These are phyloP conservation scores for Tuber indicum DNA, from an alignment of 495 filamentous ascomycete species.

Conservation along the genomic window DNA sequence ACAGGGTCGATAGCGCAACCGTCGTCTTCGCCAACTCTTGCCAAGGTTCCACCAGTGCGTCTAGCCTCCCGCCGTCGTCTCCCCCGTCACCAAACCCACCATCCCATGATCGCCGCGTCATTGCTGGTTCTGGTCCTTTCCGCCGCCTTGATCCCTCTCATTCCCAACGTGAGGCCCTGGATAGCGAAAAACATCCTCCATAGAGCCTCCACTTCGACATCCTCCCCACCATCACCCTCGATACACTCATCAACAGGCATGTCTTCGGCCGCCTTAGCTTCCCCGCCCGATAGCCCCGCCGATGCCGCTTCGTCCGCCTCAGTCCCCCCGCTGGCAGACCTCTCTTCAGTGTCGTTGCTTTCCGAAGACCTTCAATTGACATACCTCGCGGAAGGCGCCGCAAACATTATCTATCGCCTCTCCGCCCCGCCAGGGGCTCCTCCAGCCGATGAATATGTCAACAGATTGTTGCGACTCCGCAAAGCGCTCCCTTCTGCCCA, in stretches of 20 bases:
- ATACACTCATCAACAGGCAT: neutral
- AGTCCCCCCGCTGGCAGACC: neutral
- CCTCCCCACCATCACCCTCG: neutral
- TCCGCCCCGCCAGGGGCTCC: slow-evolving; percentile 10
- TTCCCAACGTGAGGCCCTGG: slow-evolving; percentile 1
- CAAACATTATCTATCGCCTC: slow-evolving; percentile 42
- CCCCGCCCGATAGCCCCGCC: neutral
- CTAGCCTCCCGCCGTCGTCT: neutral
- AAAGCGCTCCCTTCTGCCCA: slow-evolving; percentile 40
- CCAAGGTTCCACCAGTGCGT: neutral
- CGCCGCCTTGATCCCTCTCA: neutral
- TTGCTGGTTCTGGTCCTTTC: neutral
- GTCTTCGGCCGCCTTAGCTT: neutral
- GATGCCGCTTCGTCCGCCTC: neutral
- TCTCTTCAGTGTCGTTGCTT: slow-evolving; percentile 21
- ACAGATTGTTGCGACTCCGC: slow-evolving; percentile 37
- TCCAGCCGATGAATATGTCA: slow-evolving; percentile 6
- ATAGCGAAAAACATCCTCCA: neutral
- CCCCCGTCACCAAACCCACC: neutral
- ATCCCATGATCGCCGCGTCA: neutral
- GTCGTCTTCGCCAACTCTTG: neutral
- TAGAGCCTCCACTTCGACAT: neutral
- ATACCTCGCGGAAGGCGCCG: slow-evolving; percentile 41
- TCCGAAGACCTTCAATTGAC: slow-evolving; percentile 18
- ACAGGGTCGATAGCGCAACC: neutral